Percentiles rank a stretch among this genome's conserved stretches.
These are phyloP conservation scores for Mycena epipterygia DNA, from an alignment of 768 basidiomycete genomes.

Conservation along the genomic window DNA sequence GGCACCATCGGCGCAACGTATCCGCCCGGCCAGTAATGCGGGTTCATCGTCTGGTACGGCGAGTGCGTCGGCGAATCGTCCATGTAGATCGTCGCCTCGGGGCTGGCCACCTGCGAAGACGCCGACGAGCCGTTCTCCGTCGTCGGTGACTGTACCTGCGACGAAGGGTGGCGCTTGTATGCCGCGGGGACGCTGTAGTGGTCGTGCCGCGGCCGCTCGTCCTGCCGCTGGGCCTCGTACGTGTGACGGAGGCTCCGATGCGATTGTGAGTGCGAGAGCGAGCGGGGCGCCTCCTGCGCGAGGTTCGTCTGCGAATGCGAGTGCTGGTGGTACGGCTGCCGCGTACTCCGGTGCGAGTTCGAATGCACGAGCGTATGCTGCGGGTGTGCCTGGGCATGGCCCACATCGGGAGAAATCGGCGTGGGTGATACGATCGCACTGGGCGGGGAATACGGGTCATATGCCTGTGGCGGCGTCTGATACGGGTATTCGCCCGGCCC, in stretches of 20 bases:
- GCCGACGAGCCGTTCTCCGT: constrained; percentile 5
- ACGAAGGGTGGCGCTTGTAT: constrained; percentile 8
- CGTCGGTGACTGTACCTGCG: constrained; percentile 13
- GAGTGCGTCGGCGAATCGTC: constrained; percentile 26
- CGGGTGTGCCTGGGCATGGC: constrained; percentile 28
- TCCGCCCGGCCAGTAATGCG: constrained; percentile 30
- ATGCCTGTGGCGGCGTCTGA: constrained; percentile 29
- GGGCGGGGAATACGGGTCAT: constrained; percentile 29
- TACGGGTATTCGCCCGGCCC: constrained; percentile 38
- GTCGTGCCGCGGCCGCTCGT: constrained; percentile 9
- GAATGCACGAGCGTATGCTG: constrained; percentile 34
- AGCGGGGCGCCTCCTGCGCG: constrained; percentile 22
- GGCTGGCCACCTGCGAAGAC: constrained; percentile 1
- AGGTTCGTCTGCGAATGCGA: constrained; percentile 12
- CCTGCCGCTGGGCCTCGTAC: constrained; percentile 19
- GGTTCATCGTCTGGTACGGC: constrained; percentile 32
- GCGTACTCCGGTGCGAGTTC: constrained; percentile 38
- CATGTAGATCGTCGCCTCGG: constrained; percentile 22
- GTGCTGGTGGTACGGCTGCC: constrained; percentile 40
- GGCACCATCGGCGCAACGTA: constrained; percentile 33
- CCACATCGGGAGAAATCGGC: constrained; percentile 26
- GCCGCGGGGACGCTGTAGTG: constrained; percentile 3
- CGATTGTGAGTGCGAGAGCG: constrained; percentile 29
- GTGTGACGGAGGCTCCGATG: constrained; percentile 27
- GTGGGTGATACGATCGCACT: constrained; percentile 1